Base-by-base conservation (phyloP, 2,329 filamentous ascomycete species). In the Emmonsiellopsis sp. region DNA sequence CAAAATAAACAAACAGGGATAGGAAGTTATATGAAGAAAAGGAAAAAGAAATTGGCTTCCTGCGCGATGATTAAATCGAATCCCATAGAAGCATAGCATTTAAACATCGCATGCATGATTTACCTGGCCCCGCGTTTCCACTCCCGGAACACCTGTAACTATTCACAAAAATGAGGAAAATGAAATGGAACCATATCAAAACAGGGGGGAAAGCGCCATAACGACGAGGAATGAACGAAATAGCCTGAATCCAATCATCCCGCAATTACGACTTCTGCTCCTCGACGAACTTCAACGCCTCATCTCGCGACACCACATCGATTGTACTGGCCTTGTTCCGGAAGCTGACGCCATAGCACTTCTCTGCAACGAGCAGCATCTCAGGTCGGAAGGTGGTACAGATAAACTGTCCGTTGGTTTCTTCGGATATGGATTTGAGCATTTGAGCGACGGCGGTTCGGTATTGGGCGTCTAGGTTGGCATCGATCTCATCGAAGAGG, bases 341-440 rank as follows among this genome's bases (percentile, higher is more conserved):
- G 65, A 78, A 97, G 50, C 88, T 89, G 50, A 98, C 93, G 57
- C 93, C 93, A 70, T 98, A 98, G 73, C 92, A 96, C 75, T 95
- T 95, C 75, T 97, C 91, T 2, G 93, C 93, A 16, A 97, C 89
- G 57, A 87, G 82, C 58, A 98, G 81, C 79, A 98, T 96, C 73
- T 98, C 93, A 1, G 93, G 93, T 54, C 93, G 80, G 82, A 98
- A 98, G 2, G 93, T 98, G 3, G 93, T 98, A 79, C 93, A 97
- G 70, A 98, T 98, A 68, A 98, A 98, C 70, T 98, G 85, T 0
- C 84, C 84, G 37, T 75, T 79, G 51, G 65, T 74, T 45, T 65
- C 70, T 57, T 71, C 70, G 11, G 85, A 89, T 58, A 89, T 90
- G 52, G 84, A 85, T 65, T 92, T 79, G 20, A 98, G 79, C 75